phyloP scores from a whole-genome alignment of 129 eudicot species.

The Sambucus nigra region DNA sequence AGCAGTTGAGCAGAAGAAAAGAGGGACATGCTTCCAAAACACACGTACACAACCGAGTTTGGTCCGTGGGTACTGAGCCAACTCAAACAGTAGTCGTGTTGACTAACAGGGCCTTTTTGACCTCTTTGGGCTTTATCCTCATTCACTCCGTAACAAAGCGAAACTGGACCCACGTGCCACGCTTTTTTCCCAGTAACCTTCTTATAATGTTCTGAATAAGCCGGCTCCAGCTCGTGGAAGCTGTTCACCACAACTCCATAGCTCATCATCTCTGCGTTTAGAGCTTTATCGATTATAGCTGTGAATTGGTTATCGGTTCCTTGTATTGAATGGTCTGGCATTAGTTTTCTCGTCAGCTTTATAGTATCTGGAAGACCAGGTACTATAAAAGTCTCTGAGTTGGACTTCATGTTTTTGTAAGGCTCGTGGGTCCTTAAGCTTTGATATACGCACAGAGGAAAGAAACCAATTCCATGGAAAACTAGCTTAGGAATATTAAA shows the following conservation, averaged over 20 bases:
- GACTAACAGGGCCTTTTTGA: not conserved
- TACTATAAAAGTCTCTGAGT: conserved; percentile 7
- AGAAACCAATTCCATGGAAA: conserved; percentile 14
- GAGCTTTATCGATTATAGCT: not conserved
- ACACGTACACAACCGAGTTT: conserved; percentile 17
- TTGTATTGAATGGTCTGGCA: not conserved
- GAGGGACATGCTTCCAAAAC: conserved; percentile 21
- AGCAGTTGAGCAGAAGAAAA: conserved; percentile 9
- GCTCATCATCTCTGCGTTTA: not conserved
- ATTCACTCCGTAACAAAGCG: not conserved
- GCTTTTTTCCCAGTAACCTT: conserved; percentile 6
- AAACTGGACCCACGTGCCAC: conserved; percentile 27
- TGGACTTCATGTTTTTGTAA: not conserved
- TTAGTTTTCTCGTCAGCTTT: conserved; percentile 4
- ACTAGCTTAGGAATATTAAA: conserved; percentile 9
- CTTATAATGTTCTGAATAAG: conserved; percentile 7
- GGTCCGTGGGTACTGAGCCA: conserved; percentile 21
- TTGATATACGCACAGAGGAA: conserved; percentile 1
- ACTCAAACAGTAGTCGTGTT: conserved; percentile 11
- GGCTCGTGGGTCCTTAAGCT: not conserved
- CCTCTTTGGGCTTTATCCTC: conserved; percentile 12
- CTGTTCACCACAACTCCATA: conserved; percentile 19
- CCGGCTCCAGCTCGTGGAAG: conserved; percentile 25
- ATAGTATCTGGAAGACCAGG: conserved; percentile 17
- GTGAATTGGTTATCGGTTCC: not conserved